Base-by-base conservation (phyloP, 2,329 filamentous ascomycete species). In the Lecanicillium sp. region DNA sequence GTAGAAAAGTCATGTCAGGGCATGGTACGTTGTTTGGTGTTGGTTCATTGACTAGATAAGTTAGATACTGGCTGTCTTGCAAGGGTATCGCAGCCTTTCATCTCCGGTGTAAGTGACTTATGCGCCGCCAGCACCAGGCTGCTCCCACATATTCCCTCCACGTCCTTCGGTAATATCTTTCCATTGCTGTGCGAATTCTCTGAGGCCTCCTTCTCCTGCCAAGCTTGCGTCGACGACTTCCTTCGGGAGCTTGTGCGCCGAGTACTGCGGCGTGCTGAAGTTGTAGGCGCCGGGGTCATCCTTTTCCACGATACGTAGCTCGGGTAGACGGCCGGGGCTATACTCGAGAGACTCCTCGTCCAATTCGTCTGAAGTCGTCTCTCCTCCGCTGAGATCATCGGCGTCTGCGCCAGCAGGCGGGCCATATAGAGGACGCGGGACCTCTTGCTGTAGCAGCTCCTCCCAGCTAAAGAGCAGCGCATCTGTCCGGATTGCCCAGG, bases 161-260 rank as follows among this genome's bases (percentile, higher is more conserved):
- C 65, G 58, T 5, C 68, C 66, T 37, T 70, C 67, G 0, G 69
- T 72, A 38, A 80, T 71, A 52, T 83, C 75, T 60, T 81, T 82
- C 87, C 87, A 91, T 60, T 84, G 78, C 55, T 77, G 75, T 52
- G 86, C 81, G 68, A 93, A 90, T 66, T 95, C 90, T 52, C 84
- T 77, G 70, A 97, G 76, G 0, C 85, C 86, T 3, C 86, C 87
- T 48, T 87, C 81, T 3, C 86, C 86, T 1, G 77, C 77, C 55
- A 78, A 59, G 55, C 80, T 78, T 17, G 82, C 83, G 56, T 85
- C 81, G 3, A 96, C 90, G 2, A 97, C 89, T 57, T 98, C 93
- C 64, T 84, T 90, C 1, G 93, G 93, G 57, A 98, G 70, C 67
- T 97, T 98, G 62, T 97, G 91, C 3, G 93, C 91, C 52, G 90